Evolutionary conservation across 2,329 filamentous ascomycete species (phyloP), one percentile per base, ranked within the genome.

Genomic region (Tolypocladium paradoxum): DNA sequence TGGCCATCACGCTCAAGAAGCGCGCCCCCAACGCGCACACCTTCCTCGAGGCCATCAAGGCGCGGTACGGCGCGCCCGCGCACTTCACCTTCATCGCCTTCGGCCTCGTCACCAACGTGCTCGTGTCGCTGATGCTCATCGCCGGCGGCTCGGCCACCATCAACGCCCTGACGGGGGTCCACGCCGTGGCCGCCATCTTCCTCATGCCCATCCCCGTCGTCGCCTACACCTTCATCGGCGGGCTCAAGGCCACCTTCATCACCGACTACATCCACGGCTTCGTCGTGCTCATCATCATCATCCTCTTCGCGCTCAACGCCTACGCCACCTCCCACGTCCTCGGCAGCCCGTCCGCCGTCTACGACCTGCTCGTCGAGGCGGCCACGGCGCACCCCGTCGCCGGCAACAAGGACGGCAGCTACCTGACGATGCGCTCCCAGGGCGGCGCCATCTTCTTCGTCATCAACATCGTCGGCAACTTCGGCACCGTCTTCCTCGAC

Each of bases 391-490:
- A 93, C 59, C 90, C 90, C 0, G 86, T 95, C 1, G 78, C 80
- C 0, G 90, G 90, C 9, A 96, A 96, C 66, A 78, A 83, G 0
- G 79, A 83, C 8, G 90, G 90, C 16, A 90, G 85, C 62, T 96
- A 95, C 61, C 73, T 96, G 18, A 96, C 90, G 0, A 95, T 96
- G 90, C 76, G 79, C 16, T 68, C 67, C 1, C 60, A 59, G 4
- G 84, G 92, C 61, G 90, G 90, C 6, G 88, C 82, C 40, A 88
- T 93, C 55, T 95, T 95, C 75, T 95, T 95, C 68, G 83, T 95
- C 37, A 95, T 95, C 71, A 95, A 95, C 69, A 85, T 73, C 8
- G 85, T 91, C 36, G 88, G 88, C 40, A 91, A 91, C 70, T 93
- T 92, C 55, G 85, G 79, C 54, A 90, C 87, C 1, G 88, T 95